Base-by-base conservation (phyloP, 176 grass and related monocot genomes). In the Lolium multiflorum region DNA sequence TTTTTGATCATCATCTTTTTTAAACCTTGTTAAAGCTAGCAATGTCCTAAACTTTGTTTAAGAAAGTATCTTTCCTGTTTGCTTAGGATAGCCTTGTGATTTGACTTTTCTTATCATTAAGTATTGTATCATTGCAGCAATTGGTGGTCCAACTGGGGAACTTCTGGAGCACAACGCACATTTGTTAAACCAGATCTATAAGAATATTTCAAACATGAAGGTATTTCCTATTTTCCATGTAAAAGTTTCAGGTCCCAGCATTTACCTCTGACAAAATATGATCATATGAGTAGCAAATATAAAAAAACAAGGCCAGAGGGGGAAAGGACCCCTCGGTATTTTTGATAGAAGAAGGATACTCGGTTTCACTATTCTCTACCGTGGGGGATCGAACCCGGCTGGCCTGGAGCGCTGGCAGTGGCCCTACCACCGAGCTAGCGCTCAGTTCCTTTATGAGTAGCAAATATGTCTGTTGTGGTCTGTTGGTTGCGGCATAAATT, bases 141-240 rank as follows among this genome's bases (percentile, higher is more conserved):
- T 94, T 85, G 92, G 87, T 81, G 89, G 92, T 10, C 76, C 76
- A 74, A 94, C 92, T 50, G 89, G 92, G 84, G 63, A 91, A 43
- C 81, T 94, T 76, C 89, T 94, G 28, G 89, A 94, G 81, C 84
- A 71, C 69, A 94, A 91, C 69, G 92, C 84, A 4, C 86, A 91
- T 49, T 56, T 88, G 48, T 86, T 94, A 47, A 89, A 75, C 84
- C 84, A 91, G 81, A 91, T 94, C 79, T 91, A 90, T 59, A 61
- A 87, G 52, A 94, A 94, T 79, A 86, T 91, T 52, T 83, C 76
- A 82, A 94, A 84, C 81, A 78, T 91, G 87, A 84, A 87, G 92
- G 92, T 94, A 74, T 24, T 11, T 70, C 11, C 35, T 74, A 55
- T 74, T 43, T 65, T 64, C 76, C 62, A 11, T 80, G 15, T 35